These are phyloP conservation scores for Paraphaeosphaeria minitans DNA, from an alignment of 2,329 filamentous ascomycete genomes.

Conservation along the genomic window DNA sequence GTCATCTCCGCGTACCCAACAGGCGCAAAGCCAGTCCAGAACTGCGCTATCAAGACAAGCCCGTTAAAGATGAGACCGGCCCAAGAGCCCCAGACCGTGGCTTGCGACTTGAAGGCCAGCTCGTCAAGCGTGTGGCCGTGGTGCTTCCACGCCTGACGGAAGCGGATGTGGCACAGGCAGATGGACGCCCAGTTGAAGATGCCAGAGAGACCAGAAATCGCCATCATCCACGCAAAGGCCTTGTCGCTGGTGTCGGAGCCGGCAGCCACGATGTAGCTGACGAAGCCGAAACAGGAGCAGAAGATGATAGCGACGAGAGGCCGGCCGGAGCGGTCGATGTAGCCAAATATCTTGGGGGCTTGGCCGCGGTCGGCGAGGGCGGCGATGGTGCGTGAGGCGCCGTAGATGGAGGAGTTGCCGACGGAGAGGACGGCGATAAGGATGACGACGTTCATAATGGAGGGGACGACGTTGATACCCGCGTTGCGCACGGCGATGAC, in stretches of 20 bases:
- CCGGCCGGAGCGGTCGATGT: slow-evolving; percentile 63
- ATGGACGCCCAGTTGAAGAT: slow-evolving; percentile 76
- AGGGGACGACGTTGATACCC: slow-evolving; percentile 76
- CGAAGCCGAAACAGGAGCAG: slow-evolving; percentile 58
- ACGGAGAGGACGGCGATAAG: slow-evolving; percentile 85
- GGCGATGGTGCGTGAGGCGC: slow-evolving; percentile 82
- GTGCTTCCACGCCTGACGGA: slow-evolving; percentile 63
- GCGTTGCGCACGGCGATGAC: slow-evolving; percentile 86
- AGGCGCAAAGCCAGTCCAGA: slow-evolving; percentile 83
- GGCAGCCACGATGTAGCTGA: slow-evolving; percentile 60
- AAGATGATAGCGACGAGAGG: slow-evolving; percentile 59
- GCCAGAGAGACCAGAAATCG: slow-evolving; percentile 71
- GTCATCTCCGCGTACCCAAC: slow-evolving; percentile 61
- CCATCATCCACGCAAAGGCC: slow-evolving; percentile 67
- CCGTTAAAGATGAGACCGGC: slow-evolving; percentile 74
- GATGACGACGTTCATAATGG: slow-evolving; percentile 89
- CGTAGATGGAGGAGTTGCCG: slow-evolving; percentile 86
- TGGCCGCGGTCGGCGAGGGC: slow-evolving; percentile 77
- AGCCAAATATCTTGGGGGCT: slow-evolving; percentile 59
- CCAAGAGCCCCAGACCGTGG: slow-evolving; percentile 78
- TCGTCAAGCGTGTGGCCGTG: slow-evolving; percentile 68
- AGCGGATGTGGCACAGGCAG: slow-evolving; percentile 67
- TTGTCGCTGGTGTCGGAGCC: slow-evolving; percentile 44
- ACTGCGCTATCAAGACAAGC: slow-evolving; percentile 76
- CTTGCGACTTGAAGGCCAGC: slow-evolving; percentile 77